Percentiles rank a stretch among this genome's conserved stretches.
These are phyloP conservation scores for Colletotrichum falcatum DNA, from an alignment of 2,329 filamentous ascomycete species.

Conservation along the genomic window DNA sequence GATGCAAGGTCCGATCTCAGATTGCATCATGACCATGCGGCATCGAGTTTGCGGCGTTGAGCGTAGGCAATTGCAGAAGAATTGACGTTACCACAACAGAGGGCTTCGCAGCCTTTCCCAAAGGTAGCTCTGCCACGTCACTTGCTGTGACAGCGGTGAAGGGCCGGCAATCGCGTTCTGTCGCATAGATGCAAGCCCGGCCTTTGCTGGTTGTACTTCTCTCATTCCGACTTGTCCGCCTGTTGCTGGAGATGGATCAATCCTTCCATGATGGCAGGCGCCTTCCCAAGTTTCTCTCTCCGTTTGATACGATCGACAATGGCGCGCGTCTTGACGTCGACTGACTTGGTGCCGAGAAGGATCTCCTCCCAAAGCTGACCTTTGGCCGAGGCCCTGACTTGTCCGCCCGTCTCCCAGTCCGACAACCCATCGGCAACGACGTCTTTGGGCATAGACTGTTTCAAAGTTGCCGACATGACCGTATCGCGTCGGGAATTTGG, in stretches of 20 bases:
- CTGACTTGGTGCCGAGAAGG: constrained; percentile 36
- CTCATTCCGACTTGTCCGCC: neutral
- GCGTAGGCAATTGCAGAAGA: neutral
- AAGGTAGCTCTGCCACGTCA: neutral
- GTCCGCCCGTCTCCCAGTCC: constrained; percentile 56
- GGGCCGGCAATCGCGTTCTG: neutral
- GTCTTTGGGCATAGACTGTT: constrained; percentile 53
- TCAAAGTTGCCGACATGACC: constrained; percentile 52
- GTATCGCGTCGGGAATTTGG: constrained; percentile 48
- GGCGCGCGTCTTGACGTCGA: constrained; percentile 31
- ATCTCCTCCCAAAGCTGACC: constrained; percentile 44
- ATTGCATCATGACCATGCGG: neutral
- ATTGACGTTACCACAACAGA: neutral
- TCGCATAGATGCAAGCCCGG: neutral
- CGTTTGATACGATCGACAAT: constrained; percentile 25
- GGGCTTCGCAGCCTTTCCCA: neutral
- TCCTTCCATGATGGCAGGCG: constrained; percentile 36
- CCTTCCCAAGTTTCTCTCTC: constrained; percentile 8
- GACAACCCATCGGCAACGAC: constrained; percentile 54
- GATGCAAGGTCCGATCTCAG: neutral
- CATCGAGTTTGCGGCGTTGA: neutral
- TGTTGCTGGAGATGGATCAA: constrained; percentile 33
- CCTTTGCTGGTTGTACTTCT: neutral
- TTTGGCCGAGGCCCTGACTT: constrained; percentile 42
- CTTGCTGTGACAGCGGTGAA: neutral